Evolutionary conservation across 2,329 filamentous ascomycete species (phyloP).

Genomic region (Colletotrichum incanum): DNA sequence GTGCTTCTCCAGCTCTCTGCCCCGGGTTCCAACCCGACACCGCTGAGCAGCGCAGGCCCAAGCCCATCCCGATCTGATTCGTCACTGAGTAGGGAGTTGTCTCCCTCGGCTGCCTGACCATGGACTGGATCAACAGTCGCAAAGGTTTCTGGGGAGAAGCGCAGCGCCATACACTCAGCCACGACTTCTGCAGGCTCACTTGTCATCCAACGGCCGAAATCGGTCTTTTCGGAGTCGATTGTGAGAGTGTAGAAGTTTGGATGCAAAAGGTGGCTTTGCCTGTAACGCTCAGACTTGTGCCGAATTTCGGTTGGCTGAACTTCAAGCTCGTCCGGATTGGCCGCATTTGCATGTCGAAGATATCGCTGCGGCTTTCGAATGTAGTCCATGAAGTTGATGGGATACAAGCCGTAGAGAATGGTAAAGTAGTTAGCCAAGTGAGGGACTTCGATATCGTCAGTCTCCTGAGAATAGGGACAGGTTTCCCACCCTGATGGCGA

Average conservation of each 20-base stretch:
- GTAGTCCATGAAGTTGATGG: conserved; percentile 89
- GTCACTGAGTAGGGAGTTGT: conserved; percentile 46
- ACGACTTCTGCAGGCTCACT: conserved; percentile 86
- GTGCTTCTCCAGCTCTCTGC: conserved; percentile 68
- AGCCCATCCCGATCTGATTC: conserved; percentile 53
- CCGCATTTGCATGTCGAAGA: conserved; percentile 80
- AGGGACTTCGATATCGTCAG: conserved; percentile 74
- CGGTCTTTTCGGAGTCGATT: conserved; percentile 83
- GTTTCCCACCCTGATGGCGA: conserved; percentile 73
- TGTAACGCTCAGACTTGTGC: conserved; percentile 81
- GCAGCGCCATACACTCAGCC: conserved; percentile 83
- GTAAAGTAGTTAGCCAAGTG: conserved; percentile 85
- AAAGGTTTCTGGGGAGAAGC: conserved; percentile 51
- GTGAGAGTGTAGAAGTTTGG: conserved; percentile 89
- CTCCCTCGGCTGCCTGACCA: conserved; percentile 44
- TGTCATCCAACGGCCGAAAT: conserved; percentile 84
- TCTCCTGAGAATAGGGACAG: conserved; percentile 72
- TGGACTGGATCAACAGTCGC: conserved; percentile 33
- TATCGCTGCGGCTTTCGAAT: conserved; percentile 87
- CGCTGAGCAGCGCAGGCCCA: conserved; percentile 59
- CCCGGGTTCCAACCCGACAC: conserved; percentile 51
- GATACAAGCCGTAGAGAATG: conserved; percentile 86
- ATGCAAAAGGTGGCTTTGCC: conserved; percentile 81
- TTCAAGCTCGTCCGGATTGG: conserved; percentile 81
- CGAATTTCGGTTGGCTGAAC: conserved; percentile 85